A percentile compares a stretch with the other conserved stretches of the same genome.
phyloP scores from a whole-genome alignment of 176 grass and related monocot species.

The Hsuehochloa calcarea region DNA sequence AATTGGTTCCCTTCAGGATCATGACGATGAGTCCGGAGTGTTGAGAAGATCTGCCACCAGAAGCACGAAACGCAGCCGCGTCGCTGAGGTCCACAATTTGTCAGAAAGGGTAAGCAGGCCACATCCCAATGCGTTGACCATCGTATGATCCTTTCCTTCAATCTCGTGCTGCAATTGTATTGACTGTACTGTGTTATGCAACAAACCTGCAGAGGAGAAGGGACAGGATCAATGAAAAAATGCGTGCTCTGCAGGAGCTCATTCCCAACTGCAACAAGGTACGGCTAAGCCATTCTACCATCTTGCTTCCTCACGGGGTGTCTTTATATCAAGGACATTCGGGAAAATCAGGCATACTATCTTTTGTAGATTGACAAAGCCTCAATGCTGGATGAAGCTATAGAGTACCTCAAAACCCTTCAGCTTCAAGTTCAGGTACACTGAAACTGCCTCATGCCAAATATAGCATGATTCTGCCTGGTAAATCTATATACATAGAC shows the following conservation, averaged over 20 bases:
- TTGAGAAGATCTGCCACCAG: slow-evolving; percentile 38
- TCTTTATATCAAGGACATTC: not conserved
- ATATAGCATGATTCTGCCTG: slow-evolving; percentile 8
- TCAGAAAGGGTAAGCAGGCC: slow-evolving; percentile 75
- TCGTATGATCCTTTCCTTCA: not conserved
- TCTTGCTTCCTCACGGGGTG: not conserved
- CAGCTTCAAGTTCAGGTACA: slow-evolving; percentile 73
- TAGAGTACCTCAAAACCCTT: slow-evolving; percentile 79
- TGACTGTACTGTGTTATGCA: not conserved
- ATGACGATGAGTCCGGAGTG: slow-evolving; percentile 52
- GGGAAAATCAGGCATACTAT: not conserved
- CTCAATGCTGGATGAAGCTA: slow-evolving; percentile 74
- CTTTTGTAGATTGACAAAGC: slow-evolving; percentile 67
- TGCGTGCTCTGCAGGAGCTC: slow-evolving; percentile 65
- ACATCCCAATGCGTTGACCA: not conserved
- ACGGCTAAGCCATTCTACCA: not conserved
- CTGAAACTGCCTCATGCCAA: not conserved
- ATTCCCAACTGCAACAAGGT: slow-evolving; percentile 85
- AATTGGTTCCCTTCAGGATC: slow-evolving; percentile 36
- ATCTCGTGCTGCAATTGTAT: not conserved
- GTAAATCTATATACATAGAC: not conserved
- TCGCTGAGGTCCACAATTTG: slow-evolving; percentile 86
- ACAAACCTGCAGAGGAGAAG: slow-evolving; percentile 59
- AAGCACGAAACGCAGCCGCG: slow-evolving; percentile 65
- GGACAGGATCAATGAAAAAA: slow-evolving; percentile 72